Conservation (phyloP, 352 stramenopile genomes). For the Phytophthora hybrid region DNA sequence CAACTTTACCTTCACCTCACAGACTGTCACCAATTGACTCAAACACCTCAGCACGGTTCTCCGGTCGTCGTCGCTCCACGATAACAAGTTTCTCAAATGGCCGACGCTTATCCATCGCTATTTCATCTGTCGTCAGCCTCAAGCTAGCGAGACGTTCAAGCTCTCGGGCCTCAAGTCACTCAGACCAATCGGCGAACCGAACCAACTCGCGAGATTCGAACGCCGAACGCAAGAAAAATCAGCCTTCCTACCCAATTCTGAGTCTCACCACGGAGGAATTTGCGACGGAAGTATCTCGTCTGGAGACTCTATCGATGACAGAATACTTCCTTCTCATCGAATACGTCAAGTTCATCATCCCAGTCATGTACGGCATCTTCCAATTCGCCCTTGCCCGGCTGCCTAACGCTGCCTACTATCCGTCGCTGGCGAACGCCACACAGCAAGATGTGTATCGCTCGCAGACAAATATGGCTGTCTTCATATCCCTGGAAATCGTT, state of each 20-base stretch:
- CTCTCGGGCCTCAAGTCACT: background rate
- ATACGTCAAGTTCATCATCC: slow-evolving; percentile 43
- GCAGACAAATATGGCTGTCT: slow-evolving; percentile 31
- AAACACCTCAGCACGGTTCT: background rate
- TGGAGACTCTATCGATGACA: slow-evolving; percentile 22
- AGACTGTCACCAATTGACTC: slow-evolving; percentile 1
- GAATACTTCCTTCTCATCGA: slow-evolving; percentile 42
- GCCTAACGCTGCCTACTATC: slow-evolving; percentile 30
- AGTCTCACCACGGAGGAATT: background rate
- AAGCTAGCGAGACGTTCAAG: slow-evolving; percentile 18
- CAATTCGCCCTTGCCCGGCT: slow-evolving; percentile 16
- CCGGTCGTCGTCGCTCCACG: background rate
- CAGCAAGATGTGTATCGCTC: background rate
- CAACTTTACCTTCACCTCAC: background rate
- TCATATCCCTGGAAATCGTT: slow-evolving; percentile 24
- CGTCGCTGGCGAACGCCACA: slow-evolving; percentile 3
- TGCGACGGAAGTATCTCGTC: slow-evolving; percentile 2
- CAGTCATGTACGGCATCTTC: slow-evolving; percentile 35
- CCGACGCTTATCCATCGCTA: background rate
- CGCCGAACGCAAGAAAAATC: background rate
- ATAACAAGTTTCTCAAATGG: background rate
- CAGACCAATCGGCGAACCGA: background rate
- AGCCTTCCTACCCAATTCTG: background rate
- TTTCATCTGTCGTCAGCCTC: background rate
- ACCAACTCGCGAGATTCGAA: background rate